Conservation (phyloP, 768 basidiomycete genomes). For the Hebeloma cylindrosporum region DNA sequence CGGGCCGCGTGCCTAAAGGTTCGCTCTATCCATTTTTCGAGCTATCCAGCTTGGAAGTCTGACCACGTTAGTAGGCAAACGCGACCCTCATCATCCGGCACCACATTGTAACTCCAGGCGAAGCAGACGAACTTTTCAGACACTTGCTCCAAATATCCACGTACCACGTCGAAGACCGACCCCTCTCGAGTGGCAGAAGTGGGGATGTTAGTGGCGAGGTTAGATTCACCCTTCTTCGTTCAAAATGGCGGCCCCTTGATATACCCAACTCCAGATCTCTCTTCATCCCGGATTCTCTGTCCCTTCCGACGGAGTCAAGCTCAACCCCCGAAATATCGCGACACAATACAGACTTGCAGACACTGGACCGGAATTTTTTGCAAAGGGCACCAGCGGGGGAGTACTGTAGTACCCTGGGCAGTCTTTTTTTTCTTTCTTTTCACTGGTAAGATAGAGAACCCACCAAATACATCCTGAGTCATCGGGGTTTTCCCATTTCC, state of each 20-base stretch:
- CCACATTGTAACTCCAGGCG: constrained; percentile 53
- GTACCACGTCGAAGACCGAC: constrained; percentile 70
- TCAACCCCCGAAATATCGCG: constrained; percentile 53
- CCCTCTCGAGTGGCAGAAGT: constrained; percentile 73
- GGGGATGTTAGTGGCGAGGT: constrained; percentile 81
- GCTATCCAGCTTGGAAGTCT: constrained; percentile 1
- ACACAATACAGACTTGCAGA: constrained; percentile 76
- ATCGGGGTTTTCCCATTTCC: no score
- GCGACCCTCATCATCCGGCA: constrained; percentile 63
- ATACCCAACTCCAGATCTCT: constrained; percentile 46
- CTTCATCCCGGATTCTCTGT: constrained; percentile 57
- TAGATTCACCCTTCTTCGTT: constrained; percentile 12
- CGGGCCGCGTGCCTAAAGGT: constrained; percentile 56
- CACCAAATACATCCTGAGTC: no score
- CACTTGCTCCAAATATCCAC: constrained; percentile 60
- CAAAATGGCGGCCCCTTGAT: neutral
- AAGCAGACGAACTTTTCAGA: constrained; percentile 61
- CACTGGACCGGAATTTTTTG: constrained; percentile 63
- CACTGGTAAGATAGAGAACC: no score
- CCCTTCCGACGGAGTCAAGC: constrained; percentile 30
- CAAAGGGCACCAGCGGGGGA: constrained; percentile 66
- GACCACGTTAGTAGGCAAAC: constrained; percentile 37
- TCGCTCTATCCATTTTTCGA: constrained; percentile 16
- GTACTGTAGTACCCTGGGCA: no score
- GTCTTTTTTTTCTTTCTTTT: no score